A percentile compares a stretch with the other conserved stretches of the same genome.
Conservation (phyloP, 1,284 basidiomycete genomes). For the Quambalaria eucalypti region DNA sequence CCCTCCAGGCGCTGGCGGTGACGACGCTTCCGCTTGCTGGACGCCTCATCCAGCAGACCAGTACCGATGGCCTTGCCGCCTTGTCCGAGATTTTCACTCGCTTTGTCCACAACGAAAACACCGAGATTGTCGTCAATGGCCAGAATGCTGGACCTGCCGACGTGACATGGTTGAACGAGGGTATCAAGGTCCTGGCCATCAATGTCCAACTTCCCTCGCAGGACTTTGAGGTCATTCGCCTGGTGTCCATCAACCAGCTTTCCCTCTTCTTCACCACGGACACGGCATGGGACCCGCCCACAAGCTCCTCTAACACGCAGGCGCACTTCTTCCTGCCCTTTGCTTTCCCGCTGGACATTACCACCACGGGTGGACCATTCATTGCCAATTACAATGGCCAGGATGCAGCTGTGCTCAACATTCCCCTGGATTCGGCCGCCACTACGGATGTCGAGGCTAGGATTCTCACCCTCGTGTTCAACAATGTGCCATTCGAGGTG, state of each 20-base stretch:
- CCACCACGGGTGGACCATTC: constrained; percentile 58
- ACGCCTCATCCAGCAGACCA: constrained; percentile 59
- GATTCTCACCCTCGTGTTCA: constrained; percentile 60
- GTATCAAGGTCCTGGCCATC: constrained; percentile 61
- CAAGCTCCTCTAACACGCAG: constrained; percentile 58
- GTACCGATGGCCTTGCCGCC: constrained; percentile 52
- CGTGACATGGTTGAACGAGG: constrained; percentile 65
- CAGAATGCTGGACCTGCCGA: constrained; percentile 58
- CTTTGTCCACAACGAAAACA: constrained; percentile 63
- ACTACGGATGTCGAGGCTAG: constrained; percentile 60
- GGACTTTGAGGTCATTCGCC: constrained; percentile 61
- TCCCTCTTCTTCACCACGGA: constrained; percentile 57
- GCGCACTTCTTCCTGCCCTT: constrained; percentile 64
- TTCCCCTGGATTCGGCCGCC: constrained; percentile 57
- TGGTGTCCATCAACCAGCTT: constrained; percentile 60
- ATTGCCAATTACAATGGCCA: constrained; percentile 55
- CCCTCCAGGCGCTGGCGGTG: constrained; percentile 56
- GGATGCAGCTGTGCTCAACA: constrained; percentile 58
- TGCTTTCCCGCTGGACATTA: constrained; percentile 62
- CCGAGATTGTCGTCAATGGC: constrained; percentile 58
- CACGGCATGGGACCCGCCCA: constrained; percentile 53
- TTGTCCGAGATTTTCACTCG: constrained; percentile 65
- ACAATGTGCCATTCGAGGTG: constrained; percentile 58
- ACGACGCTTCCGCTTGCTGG: constrained; percentile 58
- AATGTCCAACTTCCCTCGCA: constrained; percentile 60